A percentile compares a stretch with the other conserved stretches of the same genome.
Conservation (phyloP, 2,329 filamentous ascomycete genomes). For the Blumeria hordei region DNA sequence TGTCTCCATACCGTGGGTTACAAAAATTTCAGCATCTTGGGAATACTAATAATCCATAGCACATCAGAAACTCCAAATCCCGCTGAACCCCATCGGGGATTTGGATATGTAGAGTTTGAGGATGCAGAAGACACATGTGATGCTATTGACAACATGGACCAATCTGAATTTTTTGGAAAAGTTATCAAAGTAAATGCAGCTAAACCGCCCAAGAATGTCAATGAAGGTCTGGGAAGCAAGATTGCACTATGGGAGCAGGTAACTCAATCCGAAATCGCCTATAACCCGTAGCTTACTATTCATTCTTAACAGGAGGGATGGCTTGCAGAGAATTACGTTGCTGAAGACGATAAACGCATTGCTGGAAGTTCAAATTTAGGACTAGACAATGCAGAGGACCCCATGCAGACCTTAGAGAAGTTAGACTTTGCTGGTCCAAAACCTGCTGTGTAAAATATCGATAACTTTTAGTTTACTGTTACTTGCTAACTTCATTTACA, state of each 20-base stretch:
- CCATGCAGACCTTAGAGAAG: constrained; percentile 88
- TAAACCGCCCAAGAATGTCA: constrained; percentile 72
- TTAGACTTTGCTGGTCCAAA: constrained; percentile 87
- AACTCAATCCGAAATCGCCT: constrained; percentile 13
- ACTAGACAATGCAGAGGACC: constrained; percentile 40
- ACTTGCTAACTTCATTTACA: too few relatives aligned
- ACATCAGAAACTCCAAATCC: constrained; percentile 66
- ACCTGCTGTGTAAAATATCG: constrained; percentile 21
- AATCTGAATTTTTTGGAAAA: constrained; percentile 78
- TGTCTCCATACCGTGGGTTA: constrained; percentile 44
- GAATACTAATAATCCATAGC: constrained; percentile 6
- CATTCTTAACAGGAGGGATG: constrained; percentile 52
- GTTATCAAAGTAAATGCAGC: constrained; percentile 81
- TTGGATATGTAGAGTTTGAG: constrained; percentile 92
- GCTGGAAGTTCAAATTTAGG: constrained; percentile 27
- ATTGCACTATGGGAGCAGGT: constrained; percentile 97
- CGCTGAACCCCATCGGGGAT: constrained; percentile 63
- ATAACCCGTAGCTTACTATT: constrained; percentile 3
- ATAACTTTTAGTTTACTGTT: too few relatives aligned
- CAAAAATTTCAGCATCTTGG: constrained; percentile 2
- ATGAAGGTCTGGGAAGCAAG: constrained; percentile 74
- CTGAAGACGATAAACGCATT: constrained; percentile 49
- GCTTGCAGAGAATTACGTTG: constrained; percentile 67
- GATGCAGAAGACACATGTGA: constrained; percentile 66
- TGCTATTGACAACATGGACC: constrained; percentile 98